Conservation (phyloP, 2,329 filamentous ascomycete genomes). For the Alternaria atra region DNA sequence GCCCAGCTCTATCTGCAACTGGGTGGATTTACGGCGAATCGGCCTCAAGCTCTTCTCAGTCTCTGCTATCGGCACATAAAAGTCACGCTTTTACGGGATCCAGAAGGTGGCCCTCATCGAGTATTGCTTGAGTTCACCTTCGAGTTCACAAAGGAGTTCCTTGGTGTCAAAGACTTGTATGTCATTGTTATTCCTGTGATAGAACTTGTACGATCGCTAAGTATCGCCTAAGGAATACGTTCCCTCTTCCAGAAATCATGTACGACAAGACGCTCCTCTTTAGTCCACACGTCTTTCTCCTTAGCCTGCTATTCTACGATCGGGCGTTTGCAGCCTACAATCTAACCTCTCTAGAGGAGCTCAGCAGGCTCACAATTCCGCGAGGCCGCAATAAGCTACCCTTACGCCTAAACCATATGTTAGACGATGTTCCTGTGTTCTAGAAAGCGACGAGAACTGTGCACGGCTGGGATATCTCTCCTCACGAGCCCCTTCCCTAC, state of each 20-base stretch:
- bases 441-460: slow-evolving; percentile 29
- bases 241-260: slow-evolving; percentile 44
- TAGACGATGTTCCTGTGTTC: slow-evolving; percentile 20
- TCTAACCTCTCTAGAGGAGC: slow-evolving; percentile 44
- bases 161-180: slow-evolving; percentile 6
- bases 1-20: background rate
- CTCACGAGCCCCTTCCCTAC: slow-evolving; percentile 32
- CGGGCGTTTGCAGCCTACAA: slow-evolving; percentile 44
- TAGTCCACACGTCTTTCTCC: slow-evolving; percentile 43
- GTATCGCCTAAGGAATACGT: slow-evolving; percentile 30
- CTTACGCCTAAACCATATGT: slow-evolving; percentile 7
- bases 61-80: slow-evolving; percentile 17
- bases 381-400: slow-evolving; percentile 3
- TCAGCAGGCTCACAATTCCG: slow-evolving; percentile 48
- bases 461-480: slow-evolving; percentile 35
- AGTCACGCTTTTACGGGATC: slow-evolving; percentile 15
- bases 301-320: slow-evolving; percentile 39
- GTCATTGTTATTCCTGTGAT: no score
- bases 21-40: background rate
- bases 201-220: background rate
- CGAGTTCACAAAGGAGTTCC: slow-evolving; percentile 15
- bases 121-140: slow-evolving; percentile 21
- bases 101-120: slow-evolving; percentile 9
- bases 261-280: slow-evolving; percentile 46
- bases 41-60: slow-evolving; percentile 11